Evolutionary conservation across 1,139 yeast species (phyloP).

Genomic region (Meyerozyma elateridarum): DNA sequence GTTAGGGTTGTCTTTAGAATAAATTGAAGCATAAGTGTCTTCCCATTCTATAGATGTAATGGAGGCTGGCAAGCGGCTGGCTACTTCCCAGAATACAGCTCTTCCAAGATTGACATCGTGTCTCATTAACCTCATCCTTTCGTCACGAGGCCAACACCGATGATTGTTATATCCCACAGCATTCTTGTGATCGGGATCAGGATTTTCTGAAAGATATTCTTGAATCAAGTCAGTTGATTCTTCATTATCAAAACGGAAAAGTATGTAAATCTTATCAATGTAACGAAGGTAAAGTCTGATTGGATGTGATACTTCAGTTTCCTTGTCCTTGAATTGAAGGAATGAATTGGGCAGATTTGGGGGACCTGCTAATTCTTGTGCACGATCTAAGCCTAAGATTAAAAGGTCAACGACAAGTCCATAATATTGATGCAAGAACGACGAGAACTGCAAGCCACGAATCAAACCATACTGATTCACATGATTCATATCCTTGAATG

Average conservation of each 20-base stretch:
- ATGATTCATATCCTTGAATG: constrained; percentile 94
- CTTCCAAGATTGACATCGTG: constrained; percentile 90
- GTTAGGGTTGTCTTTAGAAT: constrained; percentile 86
- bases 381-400: constrained; percentile 81
- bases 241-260: constrained; percentile 68
- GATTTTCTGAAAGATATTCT: constrained; percentile 75
- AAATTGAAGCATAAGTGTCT: constrained; percentile 78
- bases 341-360: constrained; percentile 70
- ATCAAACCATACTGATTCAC: constrained; percentile 84
- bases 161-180: constrained; percentile 86
- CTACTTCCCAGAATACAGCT: constrained; percentile 89
- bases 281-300: constrained; percentile 79
- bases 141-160: constrained; percentile 92
- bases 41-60: constrained; percentile 76
- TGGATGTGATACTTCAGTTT: constrained; percentile 62
- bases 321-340: constrained; percentile 59
- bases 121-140: constrained; percentile 85
- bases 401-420: constrained; percentile 81
- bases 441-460: constrained; percentile 84
- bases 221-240: constrained; percentile 75
- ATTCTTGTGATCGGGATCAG: constrained; percentile 87
- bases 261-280: constrained; percentile 73
- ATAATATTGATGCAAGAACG: constrained; percentile 86
- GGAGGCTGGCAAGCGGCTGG: constrained; percentile 73
- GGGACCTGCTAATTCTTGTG: constrained; percentile 81